These are phyloP conservation scores for Aspergillus ustus DNA, from an alignment of 2,329 filamentous ascomycete species.

Conservation along the genomic window DNA sequence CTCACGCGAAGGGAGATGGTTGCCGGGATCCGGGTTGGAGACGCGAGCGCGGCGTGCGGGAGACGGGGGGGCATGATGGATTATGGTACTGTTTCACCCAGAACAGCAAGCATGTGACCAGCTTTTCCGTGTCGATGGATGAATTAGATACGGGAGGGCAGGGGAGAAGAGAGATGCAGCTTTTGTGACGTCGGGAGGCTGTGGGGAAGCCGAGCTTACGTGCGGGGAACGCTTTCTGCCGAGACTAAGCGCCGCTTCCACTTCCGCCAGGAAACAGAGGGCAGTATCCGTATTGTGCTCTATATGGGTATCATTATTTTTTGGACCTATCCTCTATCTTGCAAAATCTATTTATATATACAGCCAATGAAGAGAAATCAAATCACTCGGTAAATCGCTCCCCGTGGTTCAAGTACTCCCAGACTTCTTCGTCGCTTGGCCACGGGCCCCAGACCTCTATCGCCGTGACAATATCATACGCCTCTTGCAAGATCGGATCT, in stretches of 20 bases:
- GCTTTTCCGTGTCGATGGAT: neutral
- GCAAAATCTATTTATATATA: conserved; percentile 24
- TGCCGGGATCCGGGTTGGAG: conserved; percentile 26
- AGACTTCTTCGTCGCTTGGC: conserved; percentile 48
- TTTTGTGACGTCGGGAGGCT: conserved; percentile 15
- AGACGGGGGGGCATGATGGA: conserved; percentile 41
- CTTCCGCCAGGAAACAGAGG: neutral
- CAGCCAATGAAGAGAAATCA: conserved; percentile 22
- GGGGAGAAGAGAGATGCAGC: neutral
- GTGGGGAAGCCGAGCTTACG: conserved; percentile 17
- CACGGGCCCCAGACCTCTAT: conserved; percentile 44
- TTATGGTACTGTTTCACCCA: neutral
- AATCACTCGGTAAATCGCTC: neutral
- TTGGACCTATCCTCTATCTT: conserved; percentile 17
- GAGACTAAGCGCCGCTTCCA: conserved; percentile 22
- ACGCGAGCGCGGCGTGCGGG: conserved; percentile 30
- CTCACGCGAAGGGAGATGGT: conserved; percentile 32
- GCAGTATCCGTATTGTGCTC: neutral
- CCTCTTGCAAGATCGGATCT: conserved; percentile 38
- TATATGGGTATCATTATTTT: conserved; percentile 22
- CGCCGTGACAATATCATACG: conserved; percentile 42
- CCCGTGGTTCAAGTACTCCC: conserved; percentile 35
- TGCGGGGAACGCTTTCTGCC: conserved; percentile 21
- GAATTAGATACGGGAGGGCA: neutral
- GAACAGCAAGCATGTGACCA: neutral